A percentile compares a stretch with the other conserved stretches of the same genome.
Conservation (phyloP, 169 alveolate genomes). For the Eimeria necatrix region DNA sequence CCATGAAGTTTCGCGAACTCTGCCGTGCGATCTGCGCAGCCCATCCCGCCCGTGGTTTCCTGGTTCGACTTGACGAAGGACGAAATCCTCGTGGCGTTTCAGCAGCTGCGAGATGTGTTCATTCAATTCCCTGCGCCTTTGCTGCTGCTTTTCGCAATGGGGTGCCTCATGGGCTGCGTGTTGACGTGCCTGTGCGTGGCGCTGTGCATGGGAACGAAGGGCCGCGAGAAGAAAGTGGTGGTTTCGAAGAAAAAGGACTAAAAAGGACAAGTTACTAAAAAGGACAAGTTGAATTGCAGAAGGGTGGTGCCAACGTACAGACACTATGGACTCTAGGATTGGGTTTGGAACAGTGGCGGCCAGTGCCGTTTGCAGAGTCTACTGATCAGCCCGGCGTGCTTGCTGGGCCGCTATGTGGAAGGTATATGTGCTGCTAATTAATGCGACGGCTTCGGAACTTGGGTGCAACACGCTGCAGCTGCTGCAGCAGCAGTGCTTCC, state of each 20-base stretch:
- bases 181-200: slow-evolving; percentile 67
- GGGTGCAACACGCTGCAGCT: too few species aligned
- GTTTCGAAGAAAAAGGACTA: slow-evolving; percentile 47
- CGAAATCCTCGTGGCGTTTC: slow-evolving; percentile 71
- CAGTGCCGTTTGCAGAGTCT: too few species aligned
- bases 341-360: too few species aligned
- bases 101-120: slow-evolving; percentile 75
- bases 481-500: too few species aligned
- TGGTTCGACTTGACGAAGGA: slow-evolving; percentile 69
- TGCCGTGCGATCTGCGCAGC: slow-evolving; percentile 24
- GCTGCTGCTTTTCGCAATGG: slow-evolving; percentile 62
- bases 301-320: too few species aligned
- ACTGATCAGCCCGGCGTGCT: too few species aligned
- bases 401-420: too few species aligned
- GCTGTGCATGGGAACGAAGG: slow-evolving; percentile 33
- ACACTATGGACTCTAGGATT: too few species aligned
- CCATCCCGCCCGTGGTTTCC: slow-evolving; percentile 75
- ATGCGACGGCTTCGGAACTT: too few species aligned
- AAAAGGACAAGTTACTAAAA: neutral
- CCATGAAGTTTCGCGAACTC: too few species aligned
- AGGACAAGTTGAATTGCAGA: neutral
- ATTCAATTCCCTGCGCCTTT: slow-evolving; percentile 74
- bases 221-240: slow-evolving; percentile 43
- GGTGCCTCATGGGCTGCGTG: slow-evolving; percentile 68
- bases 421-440: too few species aligned